A percentile compares a stretch with the other conserved stretches of the same genome.
These are phyloP conservation scores for Phialophora verrucosa DNA, from an alignment of 2,329 filamentous ascomycete species.

Conservation along the genomic window DNA sequence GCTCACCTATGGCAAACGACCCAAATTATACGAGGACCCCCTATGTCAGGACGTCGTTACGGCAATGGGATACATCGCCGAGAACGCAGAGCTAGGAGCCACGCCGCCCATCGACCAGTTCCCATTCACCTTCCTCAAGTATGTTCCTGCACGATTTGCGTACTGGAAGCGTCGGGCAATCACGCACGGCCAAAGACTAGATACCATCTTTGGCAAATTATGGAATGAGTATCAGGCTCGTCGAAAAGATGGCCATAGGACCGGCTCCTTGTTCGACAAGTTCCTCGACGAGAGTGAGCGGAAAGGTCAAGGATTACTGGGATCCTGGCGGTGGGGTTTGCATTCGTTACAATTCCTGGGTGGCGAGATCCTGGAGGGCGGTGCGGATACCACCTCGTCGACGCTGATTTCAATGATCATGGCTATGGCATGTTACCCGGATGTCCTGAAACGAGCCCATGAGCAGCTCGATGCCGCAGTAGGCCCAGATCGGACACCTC, in stretches of 20 bases:
- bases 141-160: conserved; percentile 47
- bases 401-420: conserved; percentile 43
- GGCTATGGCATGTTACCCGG: conserved; percentile 32
- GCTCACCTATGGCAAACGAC: conserved; percentile 57
- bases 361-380: conserved; percentile 36
- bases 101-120: conserved; percentile 58
- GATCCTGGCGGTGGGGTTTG: too few species aligned
- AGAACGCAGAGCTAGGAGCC: conserved; percentile 43
- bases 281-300: too few species aligned
- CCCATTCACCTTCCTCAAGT: conserved; percentile 47
- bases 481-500: conserved; percentile 43
- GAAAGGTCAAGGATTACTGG: too few species aligned
- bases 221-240: background rate
- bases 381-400: conserved; percentile 34
- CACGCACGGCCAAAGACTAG: conserved; percentile 48
- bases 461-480: conserved; percentile 44
- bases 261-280: too few species aligned
- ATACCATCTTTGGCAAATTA: conserved; percentile 46
- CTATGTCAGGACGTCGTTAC: too few species aligned
- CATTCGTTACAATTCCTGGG: conserved; percentile 1
- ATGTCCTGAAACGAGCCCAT: conserved; percentile 39
- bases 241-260: conserved; percentile 1
- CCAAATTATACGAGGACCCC: too few species aligned
- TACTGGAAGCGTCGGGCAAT: conserved; percentile 47
- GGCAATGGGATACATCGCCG: too few species aligned